Conservation (phyloP, 1,284 basidiomycete species). For the Naganishia albida region DNA sequence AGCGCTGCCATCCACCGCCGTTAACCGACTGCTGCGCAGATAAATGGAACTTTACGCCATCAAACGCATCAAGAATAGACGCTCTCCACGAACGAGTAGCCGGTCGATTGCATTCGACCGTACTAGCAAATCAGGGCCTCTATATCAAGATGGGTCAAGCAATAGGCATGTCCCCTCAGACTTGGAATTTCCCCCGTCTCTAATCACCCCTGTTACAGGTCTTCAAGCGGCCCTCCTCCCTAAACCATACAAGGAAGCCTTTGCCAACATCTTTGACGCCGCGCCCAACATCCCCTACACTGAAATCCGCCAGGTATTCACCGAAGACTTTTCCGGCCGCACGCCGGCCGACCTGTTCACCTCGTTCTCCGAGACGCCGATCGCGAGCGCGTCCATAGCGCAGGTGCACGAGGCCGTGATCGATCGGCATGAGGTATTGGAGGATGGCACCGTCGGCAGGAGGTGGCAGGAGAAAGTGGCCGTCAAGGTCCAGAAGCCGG, state of each 20-base stretch:
- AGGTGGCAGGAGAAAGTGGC: slow-evolving; percentile 61
- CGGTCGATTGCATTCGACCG: slow-evolving; percentile 69
- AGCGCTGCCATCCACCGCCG: background rate
- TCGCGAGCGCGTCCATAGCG: slow-evolving; percentile 83
- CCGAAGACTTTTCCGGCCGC: slow-evolving; percentile 66
- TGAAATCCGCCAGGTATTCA: slow-evolving; percentile 68
- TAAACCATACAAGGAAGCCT: slow-evolving; percentile 75
- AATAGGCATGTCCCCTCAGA: slow-evolving; percentile 35
- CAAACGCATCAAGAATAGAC: slow-evolving; percentile 67
- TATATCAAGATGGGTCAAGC: slow-evolving; percentile 82
- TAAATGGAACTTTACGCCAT: slow-evolving; percentile 76
- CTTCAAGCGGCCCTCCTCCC: slow-evolving; percentile 81
- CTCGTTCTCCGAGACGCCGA: slow-evolving; percentile 68
- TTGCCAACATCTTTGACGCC: slow-evolving; percentile 77
- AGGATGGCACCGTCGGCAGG: slow-evolving; percentile 57
- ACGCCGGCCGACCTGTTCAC: slow-evolving; percentile 74
- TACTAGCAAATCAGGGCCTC: slow-evolving; percentile 77
- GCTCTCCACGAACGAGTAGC: slow-evolving; percentile 79
- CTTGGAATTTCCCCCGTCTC: background rate
- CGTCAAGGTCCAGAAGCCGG: slow-evolving; percentile 89
- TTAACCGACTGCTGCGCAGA: slow-evolving; percentile 48
- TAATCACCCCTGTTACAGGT: slow-evolving; percentile 50
- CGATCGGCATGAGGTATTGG: slow-evolving; percentile 47
- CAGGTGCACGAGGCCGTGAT: slow-evolving; percentile 81
- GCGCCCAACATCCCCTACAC: slow-evolving; percentile 78